Evolutionary conservation across 495 filamentous ascomycete species (phyloP), one percentile per base, ranked within the genome.

Genomic region (Rostrohypoxylon terebratum): DNA sequence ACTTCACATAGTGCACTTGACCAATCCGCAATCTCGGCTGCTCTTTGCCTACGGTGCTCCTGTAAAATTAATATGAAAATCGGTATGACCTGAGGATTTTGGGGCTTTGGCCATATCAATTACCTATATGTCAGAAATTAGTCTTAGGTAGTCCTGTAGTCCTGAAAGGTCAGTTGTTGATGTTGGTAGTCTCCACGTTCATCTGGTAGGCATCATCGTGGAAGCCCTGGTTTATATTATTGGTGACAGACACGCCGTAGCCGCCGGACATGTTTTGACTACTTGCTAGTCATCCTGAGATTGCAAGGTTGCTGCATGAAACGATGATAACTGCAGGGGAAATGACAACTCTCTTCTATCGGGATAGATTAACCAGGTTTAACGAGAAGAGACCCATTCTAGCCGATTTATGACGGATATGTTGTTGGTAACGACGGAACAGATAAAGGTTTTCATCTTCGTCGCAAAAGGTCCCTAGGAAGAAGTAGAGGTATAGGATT

Each of bases 341-440:
- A 54, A 36, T 54, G 42, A n/a, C 40, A 63, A 11, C 51, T 54
- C 23, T 31, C 68, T 63, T n/a, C 55, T 66, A 64, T 50, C 59
- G 48, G 61, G 64, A 54, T 51, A 31, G 42, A 18, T 34, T 48
- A 66, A 66, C 54, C 66, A 31, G 59, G 71, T 59, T 70, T 34
- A 51, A 60, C 66, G 71, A 66, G 71, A 74, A 74, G 66, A 57
- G 63, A 66, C 59, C 66, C 71, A 51, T 51, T 74, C 21, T 59
- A 34, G 58, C 66, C 62, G 71, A 69, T 69, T 65, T 69, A 73
- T 73, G 58, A 73, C 61, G 66, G 61, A 50, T 59, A 18, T 10
- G 18, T 14, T 18, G 50, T 69, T 66, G 20, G 42, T 14, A 45
- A 54, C 31, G 40, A 58, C 38, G 33, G n/a, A 7, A n/a, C n/a